A percentile compares a stretch with the other conserved stretches of the same genome.
Conservation (phyloP, 257 asterid species). For the Catharanthus roseus region DNA sequence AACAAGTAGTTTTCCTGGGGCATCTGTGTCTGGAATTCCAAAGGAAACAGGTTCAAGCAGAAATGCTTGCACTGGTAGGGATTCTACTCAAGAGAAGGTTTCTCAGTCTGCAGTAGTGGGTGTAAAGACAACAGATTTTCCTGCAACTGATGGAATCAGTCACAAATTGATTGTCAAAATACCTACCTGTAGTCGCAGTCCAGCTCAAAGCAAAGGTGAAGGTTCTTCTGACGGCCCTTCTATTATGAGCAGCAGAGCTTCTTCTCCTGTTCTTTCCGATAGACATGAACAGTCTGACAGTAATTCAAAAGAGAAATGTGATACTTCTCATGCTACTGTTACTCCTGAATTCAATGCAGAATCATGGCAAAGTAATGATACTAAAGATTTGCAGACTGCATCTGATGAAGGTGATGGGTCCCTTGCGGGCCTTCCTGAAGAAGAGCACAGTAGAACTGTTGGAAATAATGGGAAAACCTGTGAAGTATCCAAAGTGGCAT, state of each 20-base stretch:
- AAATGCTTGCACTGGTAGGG: slow-evolving; percentile 38
- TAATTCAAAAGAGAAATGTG: slow-evolving; percentile 28
- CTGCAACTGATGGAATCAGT: slow-evolving; percentile 37
- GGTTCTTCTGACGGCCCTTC: slow-evolving; percentile 36
- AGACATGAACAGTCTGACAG: slow-evolving; percentile 25
- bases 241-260: slow-evolving; percentile 31
- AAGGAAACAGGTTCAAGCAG: slow-evolving; percentile 48
- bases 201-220: slow-evolving; percentile 32
- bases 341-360: slow-evolving; percentile 25
- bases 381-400: slow-evolving; percentile 27
- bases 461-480: slow-evolving; percentile 23
- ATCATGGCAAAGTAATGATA: slow-evolving; percentile 26
- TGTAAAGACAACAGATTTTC: slow-evolving; percentile 46
- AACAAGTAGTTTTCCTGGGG: slow-evolving; percentile 32
- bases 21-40: slow-evolving; percentile 39
- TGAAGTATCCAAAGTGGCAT: slow-evolving; percentile 20
- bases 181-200: slow-evolving; percentile 46
- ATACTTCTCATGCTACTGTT: slow-evolving; percentile 20
- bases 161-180: slow-evolving; percentile 77
- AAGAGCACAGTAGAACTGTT: slow-evolving; percentile 25
- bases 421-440: slow-evolving; percentile 24
- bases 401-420: slow-evolving; percentile 33
- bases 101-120: slow-evolving; percentile 33
- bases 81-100: slow-evolving; percentile 39
- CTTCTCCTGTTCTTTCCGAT: slow-evolving; percentile 39